A percentile compares a stretch with the other conserved stretches of the same genome.
phyloP scores from a whole-genome alignment of 192 early-diverging fungal species.

The Coemansia sp. region DNA sequence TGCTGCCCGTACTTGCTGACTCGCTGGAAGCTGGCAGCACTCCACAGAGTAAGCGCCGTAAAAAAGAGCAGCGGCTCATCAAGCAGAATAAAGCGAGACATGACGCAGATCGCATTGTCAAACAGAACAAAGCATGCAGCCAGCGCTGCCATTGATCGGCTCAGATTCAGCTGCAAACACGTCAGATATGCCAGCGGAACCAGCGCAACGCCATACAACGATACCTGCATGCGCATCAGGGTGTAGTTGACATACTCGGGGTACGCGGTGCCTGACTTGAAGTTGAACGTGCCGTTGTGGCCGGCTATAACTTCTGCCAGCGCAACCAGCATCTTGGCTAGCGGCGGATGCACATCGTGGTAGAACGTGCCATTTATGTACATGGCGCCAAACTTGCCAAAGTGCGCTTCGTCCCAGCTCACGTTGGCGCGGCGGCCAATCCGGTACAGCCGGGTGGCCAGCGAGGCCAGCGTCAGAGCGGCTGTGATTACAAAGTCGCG shows the following conservation, averaged over 20 bases:
- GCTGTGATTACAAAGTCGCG: slow-evolving; percentile 51
- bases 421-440: slow-evolving; percentile 61
- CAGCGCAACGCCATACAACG: slow-evolving; percentile 64
- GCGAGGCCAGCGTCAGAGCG: slow-evolving; percentile 60
- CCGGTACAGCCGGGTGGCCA: slow-evolving; percentile 64
- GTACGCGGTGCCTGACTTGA: slow-evolving; percentile 63
- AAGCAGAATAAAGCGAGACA: slow-evolving; percentile 70
- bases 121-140: slow-evolving; percentile 62
- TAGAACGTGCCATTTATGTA: slow-evolving; percentile 93
- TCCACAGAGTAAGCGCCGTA: slow-evolving; percentile 58
- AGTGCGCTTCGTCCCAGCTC: slow-evolving; percentile 72
- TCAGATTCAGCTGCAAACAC: slow-evolving; percentile 58
- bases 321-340: slow-evolving; percentile 77
- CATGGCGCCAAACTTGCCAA: slow-evolving; percentile 76
- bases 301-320: slow-evolving; percentile 62
- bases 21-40: slow-evolving; percentile 60
- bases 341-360: slow-evolving; percentile 96
- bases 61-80: slow-evolving; percentile 75
- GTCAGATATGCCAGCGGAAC: slow-evolving; percentile 72
- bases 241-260: slow-evolving; percentile 63
- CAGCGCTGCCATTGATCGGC: slow-evolving; percentile 53
- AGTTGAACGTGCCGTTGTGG: slow-evolving; percentile 68
- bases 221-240: slow-evolving; percentile 63
- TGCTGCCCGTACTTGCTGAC: slow-evolving; percentile 45
- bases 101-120: slow-evolving; percentile 66